Base-by-base conservation (phyloP, 805 yeast genomes). In the Wickerhamiella spandovensis region DNA sequence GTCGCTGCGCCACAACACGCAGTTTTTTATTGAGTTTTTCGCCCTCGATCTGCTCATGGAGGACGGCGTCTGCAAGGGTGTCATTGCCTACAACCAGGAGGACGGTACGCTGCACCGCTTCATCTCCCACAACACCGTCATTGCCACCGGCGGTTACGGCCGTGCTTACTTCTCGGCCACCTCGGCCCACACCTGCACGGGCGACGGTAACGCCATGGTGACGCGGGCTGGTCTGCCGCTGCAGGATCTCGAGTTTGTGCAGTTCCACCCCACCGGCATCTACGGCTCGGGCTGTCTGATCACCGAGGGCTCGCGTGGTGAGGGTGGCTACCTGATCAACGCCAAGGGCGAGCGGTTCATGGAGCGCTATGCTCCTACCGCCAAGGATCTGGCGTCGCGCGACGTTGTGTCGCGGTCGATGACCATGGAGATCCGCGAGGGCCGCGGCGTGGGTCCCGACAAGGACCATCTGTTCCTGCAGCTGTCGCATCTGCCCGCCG, bases 281-380 rank as follows among this genome's bases (percentile, higher is more conserved):
- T 90, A 90, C 70, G 98, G 98, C 53, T 87, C 97, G 41, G 98
- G 98, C 58, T 92, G 97, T 76, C 75, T 90, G 74, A 92, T 92
- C 69, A 92, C 98, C 51, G 98, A 92, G 73, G 98, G 98, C 74
- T 95, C 97, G 59, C 84, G 98, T 77, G 98, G 98, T 78, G 98
- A 92, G 76, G 98, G 98, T 80, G 98, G 98, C 57, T 92, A 79
- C 78, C 76, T 90, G 68, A 77, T 90, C 57, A 90, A 90, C 78
- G 79, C 88, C 59, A 95, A 92, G 73, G 98, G 98, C 77, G 98
- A 90, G 75, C 82, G 98, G 71, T 90, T 90, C 71, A 90, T 90
- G 98, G 98, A 90, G 76, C 83, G 98, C 72, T 90, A 90, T 67
- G 98, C 98, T 51, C 98, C 98, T 58, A 84, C 89, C 49, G 97